Percentiles rank a stretch among this genome's conserved stretches.
These are phyloP conservation scores for Hyphopichia khmerensis DNA, from an alignment of 1,139 yeast species.

Conservation along the genomic window DNA sequence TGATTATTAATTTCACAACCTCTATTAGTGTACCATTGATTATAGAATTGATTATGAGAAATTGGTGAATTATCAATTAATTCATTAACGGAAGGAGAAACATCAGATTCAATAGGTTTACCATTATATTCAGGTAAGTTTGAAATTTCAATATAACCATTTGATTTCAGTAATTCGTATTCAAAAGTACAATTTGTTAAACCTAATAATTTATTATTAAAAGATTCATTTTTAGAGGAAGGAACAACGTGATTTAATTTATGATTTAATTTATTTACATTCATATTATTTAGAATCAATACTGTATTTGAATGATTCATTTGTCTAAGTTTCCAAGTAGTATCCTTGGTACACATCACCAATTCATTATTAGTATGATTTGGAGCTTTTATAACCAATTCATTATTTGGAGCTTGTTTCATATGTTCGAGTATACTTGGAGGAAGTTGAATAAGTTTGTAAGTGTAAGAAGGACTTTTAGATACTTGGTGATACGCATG, in stretches of 20 bases:
- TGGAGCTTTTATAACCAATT: slow-evolving; percentile 50
- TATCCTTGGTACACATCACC: slow-evolving; percentile 58
- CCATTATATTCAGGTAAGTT: slow-evolving; percentile 51
- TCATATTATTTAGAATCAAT: slow-evolving; percentile 45
- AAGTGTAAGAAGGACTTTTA: slow-evolving; percentile 26
- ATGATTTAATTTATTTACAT: slow-evolving; percentile 13
- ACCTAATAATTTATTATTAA: slow-evolving; percentile 28
- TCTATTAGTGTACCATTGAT: slow-evolving; percentile 52
- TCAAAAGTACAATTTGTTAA: slow-evolving; percentile 46
- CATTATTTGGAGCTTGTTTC: slow-evolving; percentile 17
- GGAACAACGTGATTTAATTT: slow-evolving; percentile 5
- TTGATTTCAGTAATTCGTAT: slow-evolving; percentile 44
- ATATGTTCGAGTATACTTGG: slow-evolving; percentile 51
- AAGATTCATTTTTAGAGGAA: slow-evolving; percentile 1
- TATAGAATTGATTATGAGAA: slow-evolving; percentile 53
- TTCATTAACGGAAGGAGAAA: slow-evolving; percentile 2
- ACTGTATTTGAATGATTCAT: slow-evolving; percentile 87
- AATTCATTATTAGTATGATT: slow-evolving; percentile 37
- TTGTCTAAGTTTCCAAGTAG: slow-evolving; percentile 68
- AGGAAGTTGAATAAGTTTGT: slow-evolving; percentile 59
- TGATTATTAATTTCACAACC: slow-evolving; percentile 51
- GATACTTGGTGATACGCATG: slow-evolving; percentile 24
- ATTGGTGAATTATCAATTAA: slow-evolving; percentile 52
- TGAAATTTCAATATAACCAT: slow-evolving; percentile 44
- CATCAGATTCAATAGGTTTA: neutral